Base-by-base conservation (phyloP, 495 filamentous ascomycete species). In the Extremus antarcticus region DNA sequence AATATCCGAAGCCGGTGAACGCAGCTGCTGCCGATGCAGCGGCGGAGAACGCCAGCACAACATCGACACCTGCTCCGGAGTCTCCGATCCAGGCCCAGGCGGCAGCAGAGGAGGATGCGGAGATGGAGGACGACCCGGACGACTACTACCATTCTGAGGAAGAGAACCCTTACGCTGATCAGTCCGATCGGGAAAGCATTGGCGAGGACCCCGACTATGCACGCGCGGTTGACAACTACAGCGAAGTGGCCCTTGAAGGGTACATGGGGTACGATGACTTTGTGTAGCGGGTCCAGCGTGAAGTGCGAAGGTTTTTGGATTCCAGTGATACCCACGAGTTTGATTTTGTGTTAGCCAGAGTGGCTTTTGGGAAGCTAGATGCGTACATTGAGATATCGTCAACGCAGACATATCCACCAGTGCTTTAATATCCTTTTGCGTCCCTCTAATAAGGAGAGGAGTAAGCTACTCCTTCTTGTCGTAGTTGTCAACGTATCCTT, bases 81-180 rank as follows among this genome's bases (percentile, higher is more conserved):
- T 29, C 56, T 15, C 50, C 46, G 16, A 51, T 50, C 17, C 55
- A 58, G 38, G 46, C 21, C 13, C 55, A 60, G 40, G 57, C 51
- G n/a, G 47, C 13, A 32, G 40, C 8, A 2, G 55, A 19, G 23
- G 50, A 25, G 17, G 24, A 55, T 15, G 35, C 54, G 23, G 39
- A 50, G 20, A 23, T 50, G 13, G 55, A 51, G 16, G 55, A 55
- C 22, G 45, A 50, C 3, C 32, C 45, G 49, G 50, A 54, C 23
- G 53, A 57, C 21, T 29, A 56, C 22, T 10, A 23, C 17, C 17
- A 21, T n/a, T 32, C 22, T 25, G 41, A 54, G 32, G 56, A 59
- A 3, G 47, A 57, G 20, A 45, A 57, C 35, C 35, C 41, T 10
- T 13, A 48, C 23, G 23, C 23, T 17, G 56, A 43, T 13, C 19